Conservation (phyloP, 352 stramenopile genomes). For the Globisporangium acanthophoron region DNA sequence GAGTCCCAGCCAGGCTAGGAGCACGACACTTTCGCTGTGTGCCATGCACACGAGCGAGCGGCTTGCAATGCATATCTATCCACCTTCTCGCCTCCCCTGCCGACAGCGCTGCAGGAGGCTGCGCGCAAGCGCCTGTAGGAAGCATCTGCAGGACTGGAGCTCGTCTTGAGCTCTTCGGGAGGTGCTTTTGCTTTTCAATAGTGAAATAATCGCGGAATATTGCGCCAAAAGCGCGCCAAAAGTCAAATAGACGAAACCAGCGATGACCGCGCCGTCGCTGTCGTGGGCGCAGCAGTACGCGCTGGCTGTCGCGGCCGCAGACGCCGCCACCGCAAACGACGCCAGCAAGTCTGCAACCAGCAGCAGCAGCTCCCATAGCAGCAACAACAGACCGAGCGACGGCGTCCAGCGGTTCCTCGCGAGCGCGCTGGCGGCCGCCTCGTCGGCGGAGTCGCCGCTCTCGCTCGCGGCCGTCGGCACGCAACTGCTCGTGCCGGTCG, state of each 20-base stretch:
- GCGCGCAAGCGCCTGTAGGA: too few species aligned
- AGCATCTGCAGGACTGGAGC: too few species aligned
- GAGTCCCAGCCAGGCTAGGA: conserved; percentile 10
- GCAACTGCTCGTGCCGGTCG: conserved; percentile 19
- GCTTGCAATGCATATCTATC: too few species aligned
- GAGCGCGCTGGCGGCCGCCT: conserved; percentile 2
- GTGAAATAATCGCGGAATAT: neutral
- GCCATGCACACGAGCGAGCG: too few species aligned
- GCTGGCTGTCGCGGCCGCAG: conserved; percentile 1
- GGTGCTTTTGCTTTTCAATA: neutral
- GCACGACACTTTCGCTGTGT: too few species aligned
- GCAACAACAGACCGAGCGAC: neutral
- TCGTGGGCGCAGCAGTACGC: conserved; percentile 13
- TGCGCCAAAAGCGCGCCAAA: neutral
- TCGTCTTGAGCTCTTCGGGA: too few species aligned
- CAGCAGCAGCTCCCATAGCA: neutral
- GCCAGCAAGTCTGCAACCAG: neutral
- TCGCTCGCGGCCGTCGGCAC: conserved; percentile 15
- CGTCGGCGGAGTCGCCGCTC: neutral
- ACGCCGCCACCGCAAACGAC: neutral
- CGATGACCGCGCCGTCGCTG: neutral
- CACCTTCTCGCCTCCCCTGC: too few species aligned
- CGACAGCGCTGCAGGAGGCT: too few species aligned
- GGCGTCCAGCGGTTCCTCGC: conserved; percentile 8
- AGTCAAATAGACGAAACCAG: too few species aligned